Percentiles rank a stretch among this genome's conserved stretches.
These are phyloP conservation scores for Trichaptum fuscoviolaceum DNA, from an alignment of 768 basidiomycete species.

Conservation along the genomic window DNA sequence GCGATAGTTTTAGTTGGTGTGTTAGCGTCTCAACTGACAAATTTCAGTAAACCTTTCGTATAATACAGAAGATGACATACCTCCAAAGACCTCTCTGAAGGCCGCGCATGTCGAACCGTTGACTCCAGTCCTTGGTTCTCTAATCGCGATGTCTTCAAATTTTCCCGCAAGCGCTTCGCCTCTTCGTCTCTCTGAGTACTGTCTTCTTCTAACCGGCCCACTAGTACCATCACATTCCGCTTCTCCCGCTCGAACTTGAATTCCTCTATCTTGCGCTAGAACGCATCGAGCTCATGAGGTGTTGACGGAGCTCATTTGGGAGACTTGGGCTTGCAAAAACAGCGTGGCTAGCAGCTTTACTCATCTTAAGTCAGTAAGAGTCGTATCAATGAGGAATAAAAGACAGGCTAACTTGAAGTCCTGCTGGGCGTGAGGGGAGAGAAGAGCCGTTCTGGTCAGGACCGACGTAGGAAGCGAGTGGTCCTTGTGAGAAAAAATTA, in stretches of 20 bases:
- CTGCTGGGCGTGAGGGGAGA: too few relatives aligned
- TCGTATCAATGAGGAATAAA: slow-evolving; percentile 7
- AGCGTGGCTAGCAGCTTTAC: slow-evolving; percentile 39
- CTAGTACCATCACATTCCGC: slow-evolving; percentile 77
- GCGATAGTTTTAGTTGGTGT: slow-evolving; percentile 75
- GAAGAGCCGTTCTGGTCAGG: too few relatives aligned
- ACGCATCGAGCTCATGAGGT: slow-evolving; percentile 54
- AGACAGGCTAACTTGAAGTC: too few relatives aligned
- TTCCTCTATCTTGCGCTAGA: slow-evolving; percentile 63
- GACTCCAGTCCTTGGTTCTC: slow-evolving; percentile 65
- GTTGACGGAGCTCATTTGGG: slow-evolving; percentile 51
- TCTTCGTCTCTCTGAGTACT: slow-evolving; percentile 71
- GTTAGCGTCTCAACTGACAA: slow-evolving; percentile 60
- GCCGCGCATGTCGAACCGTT: slow-evolving; percentile 67
- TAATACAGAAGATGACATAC: slow-evolving; percentile 29
- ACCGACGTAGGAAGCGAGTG: too few relatives aligned
- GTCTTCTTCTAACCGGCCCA: slow-evolving; percentile 80
- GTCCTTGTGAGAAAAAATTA: too few relatives aligned
- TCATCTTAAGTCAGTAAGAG: slow-evolving; percentile 19
- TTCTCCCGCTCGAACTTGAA: slow-evolving; percentile 90
- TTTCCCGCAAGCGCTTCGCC: slow-evolving; percentile 58
- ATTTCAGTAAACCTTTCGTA: slow-evolving; percentile 8
- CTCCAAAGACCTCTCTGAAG: slow-evolving; percentile 72
- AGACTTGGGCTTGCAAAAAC: slow-evolving; percentile 51
- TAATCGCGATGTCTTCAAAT: slow-evolving; percentile 69